Percentiles rank a stretch among this genome's conserved stretches.
Conservation (phyloP, 2,329 filamentous ascomycete species). For the Aspergillus carbonarius region DNA sequence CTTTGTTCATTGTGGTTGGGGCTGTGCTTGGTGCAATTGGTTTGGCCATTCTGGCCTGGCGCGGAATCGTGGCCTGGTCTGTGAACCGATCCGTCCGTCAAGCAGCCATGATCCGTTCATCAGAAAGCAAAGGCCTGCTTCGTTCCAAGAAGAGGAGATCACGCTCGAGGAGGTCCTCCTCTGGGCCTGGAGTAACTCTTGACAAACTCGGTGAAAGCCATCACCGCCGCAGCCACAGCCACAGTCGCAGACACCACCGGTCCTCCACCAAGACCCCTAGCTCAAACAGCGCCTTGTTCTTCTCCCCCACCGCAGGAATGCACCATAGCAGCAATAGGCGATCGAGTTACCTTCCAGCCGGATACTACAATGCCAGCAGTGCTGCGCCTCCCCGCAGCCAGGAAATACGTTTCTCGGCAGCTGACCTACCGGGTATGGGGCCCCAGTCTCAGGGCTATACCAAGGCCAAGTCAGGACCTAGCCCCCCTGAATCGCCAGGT, state of each 20-base stretch:
- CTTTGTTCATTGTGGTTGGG: constrained; percentile 93
- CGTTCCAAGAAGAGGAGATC: constrained; percentile 41
- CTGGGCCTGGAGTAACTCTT: constrained; percentile 50
- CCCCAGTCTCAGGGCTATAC: constrained; percentile 58
- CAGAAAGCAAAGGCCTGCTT: constrained; percentile 69
- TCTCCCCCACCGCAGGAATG: constrained; percentile 77
- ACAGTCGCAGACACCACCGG: constrained; percentile 34
- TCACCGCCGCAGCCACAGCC: constrained; percentile 35
- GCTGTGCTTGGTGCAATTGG: constrained; percentile 82
- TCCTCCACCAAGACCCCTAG: constrained; percentile 39
- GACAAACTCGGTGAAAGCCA: constrained; percentile 47
- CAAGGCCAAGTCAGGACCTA: constrained; percentile 51
- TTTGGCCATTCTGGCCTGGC: constrained; percentile 81
- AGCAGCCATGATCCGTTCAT: constrained; percentile 73
- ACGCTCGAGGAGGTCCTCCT: constrained; percentile 15
- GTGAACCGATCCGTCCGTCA: constrained; percentile 88
- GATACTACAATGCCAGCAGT: constrained; percentile 78
- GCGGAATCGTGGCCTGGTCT: constrained; percentile 81
- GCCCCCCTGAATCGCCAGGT: constrained; percentile 66
- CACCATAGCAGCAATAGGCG: constrained; percentile 62
- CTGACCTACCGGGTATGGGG: constrained; percentile 62
- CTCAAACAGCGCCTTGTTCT: constrained; percentile 79
- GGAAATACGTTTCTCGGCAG: constrained; percentile 46
- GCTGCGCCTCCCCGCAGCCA: constrained; percentile 48
- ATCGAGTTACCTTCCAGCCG: constrained; percentile 80